Base-by-base conservation (phyloP, 2,329 filamentous ascomycete genomes). In the Epichloe glyceriae region DNA sequence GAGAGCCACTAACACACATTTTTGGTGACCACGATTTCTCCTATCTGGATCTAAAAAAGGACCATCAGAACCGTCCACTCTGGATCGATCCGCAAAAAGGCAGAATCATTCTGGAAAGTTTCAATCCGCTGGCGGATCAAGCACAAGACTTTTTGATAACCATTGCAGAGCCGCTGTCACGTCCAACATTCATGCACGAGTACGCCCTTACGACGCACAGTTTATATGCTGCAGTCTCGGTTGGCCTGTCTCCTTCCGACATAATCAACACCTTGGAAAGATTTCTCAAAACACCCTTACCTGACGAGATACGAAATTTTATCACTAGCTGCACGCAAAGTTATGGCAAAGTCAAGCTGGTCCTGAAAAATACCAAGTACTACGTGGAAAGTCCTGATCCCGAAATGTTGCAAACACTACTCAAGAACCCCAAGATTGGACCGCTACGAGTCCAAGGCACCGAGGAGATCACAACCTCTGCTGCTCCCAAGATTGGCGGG, bases 61-160 rank as follows among this genome's bases (percentile, higher is more conserved):
- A 97, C 66, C 89, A 95, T 70, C 80, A 83, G 55, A 88, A 90
- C 62, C 83, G 93, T 15, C 93, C 93, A 15, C 76, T 97, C 53
- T 97, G 89, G 88, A 93, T 98, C 58, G 89, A 96, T 64, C 87
- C 89, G 2, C 74, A 84, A 45, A 87, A 86, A 63, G 89, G 87
- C 37, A 83, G 85, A 56, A 93, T 97, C 62, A 93, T 94, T 33
- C 75, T 97, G 42, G 91, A 98, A 73, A 95, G 89, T 59, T 97
- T 96, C 71, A 91, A 87, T 49, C 86, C 90, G 2, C 74, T 93
- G 51, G 89, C 91, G 52, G 79, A 85, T 52, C 85, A 90, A 61
- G 91, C 88, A 0, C 89, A 95, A 64, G 89, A 95, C 65, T 95
- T 98, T 64, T 74, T 98, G 53, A 95, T 94, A 60, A 95, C 93